Conservation (phyloP, 2,329 filamentous ascomycete species). For the Fusarium duplospermum region DNA sequence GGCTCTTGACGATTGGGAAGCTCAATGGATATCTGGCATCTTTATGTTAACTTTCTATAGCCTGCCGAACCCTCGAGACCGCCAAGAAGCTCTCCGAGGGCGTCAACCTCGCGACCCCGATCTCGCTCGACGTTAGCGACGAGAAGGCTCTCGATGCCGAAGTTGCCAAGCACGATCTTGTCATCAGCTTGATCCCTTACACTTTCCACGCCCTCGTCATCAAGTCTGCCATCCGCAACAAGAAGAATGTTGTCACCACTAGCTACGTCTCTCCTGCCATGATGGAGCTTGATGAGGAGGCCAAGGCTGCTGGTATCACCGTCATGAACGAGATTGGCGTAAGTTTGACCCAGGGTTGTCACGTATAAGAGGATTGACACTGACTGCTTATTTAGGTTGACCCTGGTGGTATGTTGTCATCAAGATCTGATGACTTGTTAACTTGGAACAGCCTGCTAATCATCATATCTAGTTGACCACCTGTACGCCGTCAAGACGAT, state of each 20-base stretch:
- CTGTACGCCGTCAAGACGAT: conserved; percentile 89
- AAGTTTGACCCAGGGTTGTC: conserved; percentile 38
- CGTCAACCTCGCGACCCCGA: conserved; percentile 78
- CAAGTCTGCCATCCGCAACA: conserved; percentile 90
- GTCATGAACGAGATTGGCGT: conserved; percentile 97
- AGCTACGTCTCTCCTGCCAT: conserved; percentile 94
- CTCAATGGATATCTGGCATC: background rate
- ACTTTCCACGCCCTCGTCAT: conserved; percentile 89
- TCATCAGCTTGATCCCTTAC: conserved; percentile 90
- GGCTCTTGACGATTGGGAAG: background rate
- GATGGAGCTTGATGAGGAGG: conserved; percentile 84
- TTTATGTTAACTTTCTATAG: conserved; percentile 54
- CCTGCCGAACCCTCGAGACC: conserved; percentile 82
- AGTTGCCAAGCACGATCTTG: conserved; percentile 82
- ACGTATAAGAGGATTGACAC: background rate
- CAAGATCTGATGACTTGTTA: background rate
- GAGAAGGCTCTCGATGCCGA: conserved; percentile 81
- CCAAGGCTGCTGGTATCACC: conserved; percentile 92
- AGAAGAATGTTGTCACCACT: conserved; percentile 97
- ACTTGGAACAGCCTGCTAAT: background rate
- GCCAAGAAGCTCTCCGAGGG: conserved; percentile 81
- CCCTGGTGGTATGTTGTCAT: conserved; percentile 32
- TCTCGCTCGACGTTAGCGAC: conserved; percentile 87
- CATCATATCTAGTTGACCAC: conserved; percentile 32
- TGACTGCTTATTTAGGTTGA: conserved; percentile 24